Evolutionary conservation across 345 rosid species (phyloP).

Genomic region (Gossypioides kirkii): DNA sequence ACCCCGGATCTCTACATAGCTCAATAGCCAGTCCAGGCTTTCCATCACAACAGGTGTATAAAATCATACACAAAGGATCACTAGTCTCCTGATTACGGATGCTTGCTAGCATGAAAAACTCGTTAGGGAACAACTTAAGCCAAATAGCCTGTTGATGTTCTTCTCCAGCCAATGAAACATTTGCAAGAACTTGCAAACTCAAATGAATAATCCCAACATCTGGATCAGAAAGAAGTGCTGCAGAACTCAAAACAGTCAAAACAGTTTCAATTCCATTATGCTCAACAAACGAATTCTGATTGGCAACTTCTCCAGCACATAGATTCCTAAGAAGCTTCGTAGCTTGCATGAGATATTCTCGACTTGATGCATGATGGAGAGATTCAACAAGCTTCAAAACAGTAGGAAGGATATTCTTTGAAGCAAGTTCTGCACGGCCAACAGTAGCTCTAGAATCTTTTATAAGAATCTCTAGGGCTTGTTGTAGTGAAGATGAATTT

Average conservation of each 20-base stretch:
- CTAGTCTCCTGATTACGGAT: constrained; percentile 38
- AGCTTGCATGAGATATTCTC: constrained; percentile 29
- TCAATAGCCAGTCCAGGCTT: constrained; percentile 28
- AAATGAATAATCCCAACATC: constrained; percentile 43
- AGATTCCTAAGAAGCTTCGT: constrained; percentile 68
- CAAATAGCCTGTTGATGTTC: constrained; percentile 56
- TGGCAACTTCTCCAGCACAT: constrained; percentile 58
- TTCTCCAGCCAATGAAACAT: constrained; percentile 61
- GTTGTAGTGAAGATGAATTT: constrained; percentile 29
- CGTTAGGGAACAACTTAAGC: constrained; percentile 45
- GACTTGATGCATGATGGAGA: constrained; percentile 25
- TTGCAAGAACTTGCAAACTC: constrained; percentile 63
- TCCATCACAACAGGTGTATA: constrained; percentile 63
- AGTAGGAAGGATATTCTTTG: constrained; percentile 35
- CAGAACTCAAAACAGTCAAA: constrained; percentile 26
- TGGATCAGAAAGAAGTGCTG: constrained; percentile 15
- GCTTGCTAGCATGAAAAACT: constrained; percentile 41
- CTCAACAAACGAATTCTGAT: constrained; percentile 50
- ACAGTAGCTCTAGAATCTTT: constrained; percentile 35
- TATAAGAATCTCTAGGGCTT: constrained; percentile 46
- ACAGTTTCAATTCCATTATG: constrained; percentile 38
- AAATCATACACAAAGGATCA: constrained; percentile 74
- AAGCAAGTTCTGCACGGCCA: constrained; percentile 61
- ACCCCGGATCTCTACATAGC: constrained; percentile 44
- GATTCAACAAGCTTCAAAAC: constrained; percentile 40